Evolutionary conservation across 2,329 filamentous ascomycete genomes (phyloP).

Genomic region (Ophiostoma pallidulum): DNA sequence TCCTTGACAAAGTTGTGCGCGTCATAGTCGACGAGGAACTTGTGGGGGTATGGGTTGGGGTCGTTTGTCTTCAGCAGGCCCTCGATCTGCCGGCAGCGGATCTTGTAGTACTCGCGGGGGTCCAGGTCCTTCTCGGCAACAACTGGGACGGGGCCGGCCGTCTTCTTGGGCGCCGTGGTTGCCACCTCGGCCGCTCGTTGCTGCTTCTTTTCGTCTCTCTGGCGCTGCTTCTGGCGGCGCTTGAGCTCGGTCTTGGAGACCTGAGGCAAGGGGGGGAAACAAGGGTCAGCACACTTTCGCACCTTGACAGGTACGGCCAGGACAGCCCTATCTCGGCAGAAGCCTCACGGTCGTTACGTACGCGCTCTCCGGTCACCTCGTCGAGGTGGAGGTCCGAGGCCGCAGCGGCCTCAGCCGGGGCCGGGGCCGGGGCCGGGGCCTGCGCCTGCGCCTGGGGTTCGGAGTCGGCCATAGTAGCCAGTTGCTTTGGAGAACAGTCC

Average conservation of each 20-base stretch:
- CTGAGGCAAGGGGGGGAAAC: background rate
- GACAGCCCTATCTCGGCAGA: too few species aligned
- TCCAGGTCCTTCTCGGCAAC: slow-evolving; percentile 53
- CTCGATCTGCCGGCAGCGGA: slow-evolving; percentile 72
- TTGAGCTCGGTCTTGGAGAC: slow-evolving; percentile 83
- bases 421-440: slow-evolving; percentile 5
- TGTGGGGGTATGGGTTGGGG: slow-evolving; percentile 86
- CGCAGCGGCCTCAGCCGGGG: slow-evolving; percentile 6
- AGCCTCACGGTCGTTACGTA: too few species aligned
- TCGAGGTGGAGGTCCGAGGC: slow-evolving; percentile 63
- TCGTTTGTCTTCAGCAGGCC: slow-evolving; percentile 59
- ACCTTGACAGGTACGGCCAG: background rate
- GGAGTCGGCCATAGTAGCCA: slow-evolving; percentile 15
- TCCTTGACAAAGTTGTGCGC: slow-evolving; percentile 70
- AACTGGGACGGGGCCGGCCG: slow-evolving; percentile 42
- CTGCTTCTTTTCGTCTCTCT: slow-evolving; percentile 80
- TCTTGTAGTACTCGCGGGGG: slow-evolving; percentile 79
- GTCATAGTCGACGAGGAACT: slow-evolving; percentile 79
- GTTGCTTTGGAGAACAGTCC: background rate
- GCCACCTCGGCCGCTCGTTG: slow-evolving; percentile 61
- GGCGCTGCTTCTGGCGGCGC: slow-evolving; percentile 86
- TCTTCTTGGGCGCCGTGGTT: slow-evolving; percentile 40
- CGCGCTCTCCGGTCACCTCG: slow-evolving; percentile 76
- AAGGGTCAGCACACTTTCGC: background rate
- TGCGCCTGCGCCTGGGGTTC: slow-evolving; percentile 7